These are phyloP conservation scores for Umbelopsis sp. DNA, from an alignment of 192 early-diverging fungal species.

Conservation along the genomic window DNA sequence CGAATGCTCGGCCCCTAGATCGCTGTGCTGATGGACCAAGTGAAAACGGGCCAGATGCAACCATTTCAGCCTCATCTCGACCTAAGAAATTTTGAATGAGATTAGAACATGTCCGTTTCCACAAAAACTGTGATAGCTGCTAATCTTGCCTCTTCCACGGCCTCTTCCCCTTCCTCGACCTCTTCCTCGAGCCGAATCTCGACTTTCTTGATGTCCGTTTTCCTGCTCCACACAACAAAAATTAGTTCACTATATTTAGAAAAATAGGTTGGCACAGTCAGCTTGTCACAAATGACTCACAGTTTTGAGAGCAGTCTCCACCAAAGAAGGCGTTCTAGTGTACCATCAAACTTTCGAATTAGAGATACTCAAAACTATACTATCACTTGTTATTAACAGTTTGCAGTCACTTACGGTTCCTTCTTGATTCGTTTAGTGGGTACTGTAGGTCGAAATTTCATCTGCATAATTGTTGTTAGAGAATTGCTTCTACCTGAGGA, in stretches of 20 bases:
- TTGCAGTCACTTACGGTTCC: conserved; percentile 42
- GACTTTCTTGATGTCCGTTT: not conserved
- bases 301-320: conserved; percentile 37
- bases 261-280: not conserved
- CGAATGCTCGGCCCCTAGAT: conserved; percentile 1
- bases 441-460: conserved; percentile 63
- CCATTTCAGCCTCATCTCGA: conserved; percentile 23
- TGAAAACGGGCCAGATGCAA: conserved; percentile 56
- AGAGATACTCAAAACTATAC: not conserved
- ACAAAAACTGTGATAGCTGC: not conserved
- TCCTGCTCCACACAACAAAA: not conserved
- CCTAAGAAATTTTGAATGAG: not conserved
- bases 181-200: conserved; percentile 25
- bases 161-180: conserved; percentile 47
- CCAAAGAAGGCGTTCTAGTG: conserved; percentile 32
- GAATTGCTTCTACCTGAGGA: no score
- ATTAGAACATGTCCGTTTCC: not conserved
- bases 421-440: conserved; percentile 59
- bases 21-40: conserved; percentile 44
- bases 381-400: not conserved
- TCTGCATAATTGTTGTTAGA: conserved; percentile 31
- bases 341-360: not conserved
- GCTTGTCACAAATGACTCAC: conserved; percentile 18
- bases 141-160: conserved; percentile 45
- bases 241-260: not conserved